These are phyloP conservation scores for Paraphaeosphaeria minitans DNA, from an alignment of 2,329 filamentous ascomycete species.

Conservation along the genomic window DNA sequence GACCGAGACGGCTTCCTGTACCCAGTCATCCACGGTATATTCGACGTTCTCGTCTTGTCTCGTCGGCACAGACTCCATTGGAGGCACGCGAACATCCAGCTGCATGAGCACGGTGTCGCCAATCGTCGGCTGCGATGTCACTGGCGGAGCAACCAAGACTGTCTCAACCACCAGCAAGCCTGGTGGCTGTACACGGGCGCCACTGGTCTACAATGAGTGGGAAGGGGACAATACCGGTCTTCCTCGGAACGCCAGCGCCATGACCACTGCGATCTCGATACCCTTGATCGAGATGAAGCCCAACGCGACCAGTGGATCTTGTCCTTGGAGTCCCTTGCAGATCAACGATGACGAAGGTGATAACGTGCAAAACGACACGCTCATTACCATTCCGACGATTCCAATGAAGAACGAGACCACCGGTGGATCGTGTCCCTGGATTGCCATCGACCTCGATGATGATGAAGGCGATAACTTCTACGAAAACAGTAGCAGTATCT, in stretches of 20 bases:
- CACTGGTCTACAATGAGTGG: background rate
- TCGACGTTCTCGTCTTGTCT: background rate
- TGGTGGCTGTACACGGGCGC: background rate
- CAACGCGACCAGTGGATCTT: background rate
- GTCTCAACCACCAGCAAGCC: background rate
- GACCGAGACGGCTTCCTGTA: background rate
- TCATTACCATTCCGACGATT: background rate
- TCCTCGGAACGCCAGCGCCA: background rate
- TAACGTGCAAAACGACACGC: background rate
- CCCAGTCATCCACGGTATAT: background rate
- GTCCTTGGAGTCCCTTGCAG: background rate
- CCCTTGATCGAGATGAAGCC: background rate
- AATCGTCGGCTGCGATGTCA: background rate
- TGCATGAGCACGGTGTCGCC: background rate
- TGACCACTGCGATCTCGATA: background rate
- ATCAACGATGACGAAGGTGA: background rate
- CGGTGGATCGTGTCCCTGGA: background rate
- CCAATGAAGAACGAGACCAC: background rate
- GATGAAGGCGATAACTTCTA: background rate
- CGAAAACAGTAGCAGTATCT: background rate
- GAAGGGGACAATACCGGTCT: background rate
- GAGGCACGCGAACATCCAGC: background rate
- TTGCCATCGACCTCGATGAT: background rate
- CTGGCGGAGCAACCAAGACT: background rate
- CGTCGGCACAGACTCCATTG: background rate